Conservation (phyloP, 2,329 filamentous ascomycete species). For the Paraphaeosphaeria minitans region DNA sequence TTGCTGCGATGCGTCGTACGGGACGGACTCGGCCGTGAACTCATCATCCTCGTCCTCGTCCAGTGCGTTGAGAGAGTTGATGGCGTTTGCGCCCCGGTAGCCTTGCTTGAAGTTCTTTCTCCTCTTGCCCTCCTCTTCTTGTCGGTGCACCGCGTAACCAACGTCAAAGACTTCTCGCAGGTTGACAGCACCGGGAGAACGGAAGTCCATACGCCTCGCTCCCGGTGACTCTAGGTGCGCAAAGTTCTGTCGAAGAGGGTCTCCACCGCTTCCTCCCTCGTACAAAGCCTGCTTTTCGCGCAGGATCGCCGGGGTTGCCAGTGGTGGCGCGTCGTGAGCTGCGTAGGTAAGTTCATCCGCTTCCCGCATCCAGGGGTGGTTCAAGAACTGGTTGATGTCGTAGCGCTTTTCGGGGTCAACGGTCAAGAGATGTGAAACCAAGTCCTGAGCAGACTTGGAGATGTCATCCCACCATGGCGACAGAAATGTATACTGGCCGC, state of each 20-base stretch:
- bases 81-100: slow-evolving; percentile 65
- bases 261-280: slow-evolving; percentile 26
- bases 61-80: slow-evolving; percentile 69
- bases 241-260: slow-evolving; percentile 57
- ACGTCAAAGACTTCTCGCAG: slow-evolving; percentile 97
- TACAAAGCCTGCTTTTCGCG: slow-evolving; percentile 61
- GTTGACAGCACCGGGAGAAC: slow-evolving; percentile 92
- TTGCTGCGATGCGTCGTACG: slow-evolving; percentile 54
- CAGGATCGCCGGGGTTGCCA: slow-evolving; percentile 69
- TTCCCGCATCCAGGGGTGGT: slow-evolving; percentile 89
- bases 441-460: slow-evolving; percentile 89
- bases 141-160: slow-evolving; percentile 93
- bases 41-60: slow-evolving; percentile 71
- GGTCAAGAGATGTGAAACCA: slow-evolving; percentile 90
- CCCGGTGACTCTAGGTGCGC: slow-evolving; percentile 63
- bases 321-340: slow-evolving; percentile 70
- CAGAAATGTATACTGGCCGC: slow-evolving; percentile 95
- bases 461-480: slow-evolving; percentile 99
- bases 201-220: slow-evolving; percentile 84
- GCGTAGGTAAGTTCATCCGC: slow-evolving; percentile 70
- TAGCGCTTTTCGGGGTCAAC: slow-evolving; percentile 96
- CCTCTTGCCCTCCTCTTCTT: slow-evolving; percentile 94
- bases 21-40: slow-evolving; percentile 65
- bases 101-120: slow-evolving; percentile 81
- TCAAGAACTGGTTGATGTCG: slow-evolving; percentile 88